Evolutionary conservation across 1,284 basidiomycete genomes (phyloP), one percentile per base, ranked within the genome.

Genomic region (Uromyces viciae-fabae): DNA sequence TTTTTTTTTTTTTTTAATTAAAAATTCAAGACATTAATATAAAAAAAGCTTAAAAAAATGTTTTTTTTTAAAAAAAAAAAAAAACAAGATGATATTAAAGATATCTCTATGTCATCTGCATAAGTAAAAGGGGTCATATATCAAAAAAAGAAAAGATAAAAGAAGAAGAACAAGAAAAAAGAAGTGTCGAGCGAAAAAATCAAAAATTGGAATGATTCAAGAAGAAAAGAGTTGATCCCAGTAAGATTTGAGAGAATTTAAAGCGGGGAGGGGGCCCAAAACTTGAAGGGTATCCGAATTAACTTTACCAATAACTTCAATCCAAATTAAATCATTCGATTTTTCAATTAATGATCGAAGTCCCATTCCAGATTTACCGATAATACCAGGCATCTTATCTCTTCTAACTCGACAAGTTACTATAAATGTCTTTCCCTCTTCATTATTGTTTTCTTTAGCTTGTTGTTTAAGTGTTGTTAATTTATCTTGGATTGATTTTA

Each of bases 301-400:
- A 11, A 49, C 19, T 33, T 77, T 77, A 2, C 75, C 75, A 15
- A 77, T 36, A 15, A 77, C 62, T 40, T 77, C 75, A 36, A 77
- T 49, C 19, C 46, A 33, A 11, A 36, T 36, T 19, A 31, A 43
- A 7, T 54, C 43, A n/a, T n/a, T n/a, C 19, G 33, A 49, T 36
- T 77, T 68, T 15, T 64, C 75, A n/a, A 19, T 66, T 62, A 77
- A 66, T 1, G 49, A 46, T 36, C 43, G 38, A 42, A 77, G 28
- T 68, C 62, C 75, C 9, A 8, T 49, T 40, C 76, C 76, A 5
- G 40, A 38, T 40, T 36, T 78, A 4, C 76, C 76, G 58, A 78
- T 78, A 40, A 78, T 78, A 36, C 36, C 38, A 4, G 76, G 76
- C 64, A 78, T 60, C 33, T 60, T 36, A 56, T 58, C 28, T 25